Conservation (phyloP, 495 filamentous ascomycete species). For the Symbiotaphrina buchneri region DNA sequence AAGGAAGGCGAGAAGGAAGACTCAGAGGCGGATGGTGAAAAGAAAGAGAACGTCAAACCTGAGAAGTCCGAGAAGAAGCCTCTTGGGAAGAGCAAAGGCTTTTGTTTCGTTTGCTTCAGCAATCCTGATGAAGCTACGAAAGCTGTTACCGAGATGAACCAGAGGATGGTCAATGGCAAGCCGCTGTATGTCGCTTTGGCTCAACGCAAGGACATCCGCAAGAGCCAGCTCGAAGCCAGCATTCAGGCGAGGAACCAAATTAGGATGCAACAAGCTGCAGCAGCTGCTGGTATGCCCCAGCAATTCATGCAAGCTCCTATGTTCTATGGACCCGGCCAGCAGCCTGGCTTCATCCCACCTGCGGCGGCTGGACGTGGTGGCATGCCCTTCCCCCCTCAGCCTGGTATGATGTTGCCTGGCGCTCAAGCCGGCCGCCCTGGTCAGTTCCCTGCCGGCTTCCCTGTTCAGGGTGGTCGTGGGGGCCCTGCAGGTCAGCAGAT, state of each 20-base stretch:
- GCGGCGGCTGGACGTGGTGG: slow-evolving; percentile 48
- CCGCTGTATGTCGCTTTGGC: slow-evolving; percentile 94
- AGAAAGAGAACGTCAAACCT: slow-evolving; percentile 27
- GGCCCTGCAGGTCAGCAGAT: slow-evolving; percentile 56
- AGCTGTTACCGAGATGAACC: slow-evolving; percentile 97
- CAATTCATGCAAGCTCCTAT: slow-evolving; percentile 64
- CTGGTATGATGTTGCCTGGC: slow-evolving; percentile 57
- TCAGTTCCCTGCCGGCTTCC: slow-evolving; percentile 60
- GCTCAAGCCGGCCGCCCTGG: slow-evolving; percentile 59
- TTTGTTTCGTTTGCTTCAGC: slow-evolving; percentile 99
- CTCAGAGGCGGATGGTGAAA: slow-evolving; percentile 26
- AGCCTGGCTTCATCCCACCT: slow-evolving; percentile 47
- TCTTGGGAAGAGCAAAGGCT: slow-evolving; percentile 96
- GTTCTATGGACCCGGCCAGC: slow-evolving; percentile 74
- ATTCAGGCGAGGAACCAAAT: slow-evolving; percentile 98
- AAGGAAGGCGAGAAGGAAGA: slow-evolving; percentile 34
- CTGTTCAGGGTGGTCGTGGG: slow-evolving; percentile 62
- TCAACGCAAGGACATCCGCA: slow-evolving; percentile 97
- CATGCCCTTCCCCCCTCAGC: slow-evolving; percentile 69
- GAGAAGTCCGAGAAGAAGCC: slow-evolving; percentile 48
- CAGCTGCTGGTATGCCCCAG: slow-evolving; percentile 76
- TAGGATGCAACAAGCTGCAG: slow-evolving; percentile 91
- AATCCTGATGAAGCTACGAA: slow-evolving; percentile 98
- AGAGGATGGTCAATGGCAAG: slow-evolving; percentile 95
- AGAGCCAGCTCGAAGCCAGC: slow-evolving; percentile 90